phyloP scores from a whole-genome alignment of 805 yeast genomes.

The Teunomyces cretensis region DNA sequence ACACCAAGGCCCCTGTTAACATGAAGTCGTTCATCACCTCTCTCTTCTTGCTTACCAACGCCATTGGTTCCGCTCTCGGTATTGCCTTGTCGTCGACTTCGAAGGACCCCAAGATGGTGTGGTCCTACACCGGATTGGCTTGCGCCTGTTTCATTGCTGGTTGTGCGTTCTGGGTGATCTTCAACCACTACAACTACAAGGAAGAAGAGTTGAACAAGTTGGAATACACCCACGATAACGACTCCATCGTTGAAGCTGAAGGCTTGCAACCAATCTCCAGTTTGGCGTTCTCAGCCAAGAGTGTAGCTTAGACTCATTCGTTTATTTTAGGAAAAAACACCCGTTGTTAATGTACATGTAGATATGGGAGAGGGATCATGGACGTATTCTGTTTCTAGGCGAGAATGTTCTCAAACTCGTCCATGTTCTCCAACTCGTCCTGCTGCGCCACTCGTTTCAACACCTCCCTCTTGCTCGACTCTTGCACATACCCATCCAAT shows the following conservation, averaged over 20 bases:
- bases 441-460: conserved; percentile 75
- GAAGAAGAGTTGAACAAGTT: conserved; percentile 59
- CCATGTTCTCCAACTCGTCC: conserved; percentile 82
- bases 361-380: no score
- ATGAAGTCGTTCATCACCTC: conserved; percentile 67
- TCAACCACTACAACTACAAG: conserved; percentile 50
- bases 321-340: not conserved
- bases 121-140: conserved; percentile 69
- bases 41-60: conserved; percentile 64
- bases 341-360: not conserved
- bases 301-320: conserved; percentile 4
- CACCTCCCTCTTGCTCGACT: conserved; percentile 77
- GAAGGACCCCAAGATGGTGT: conserved; percentile 63
- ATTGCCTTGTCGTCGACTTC: conserved; percentile 68
- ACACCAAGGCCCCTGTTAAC: conserved; percentile 72
- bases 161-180: conserved; percentile 56
- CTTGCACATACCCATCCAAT: conserved; percentile 85
- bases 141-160: conserved; percentile 60
- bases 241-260: conserved; percentile 2
- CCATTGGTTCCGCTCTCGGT: conserved; percentile 73
- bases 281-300: conserved; percentile 12
- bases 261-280: conserved; percentile 4
- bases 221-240: conserved; percentile 28
- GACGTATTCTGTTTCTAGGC: no score
- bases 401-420: conserved; percentile 49